These are phyloP conservation scores for Thuja plicata DNA, from an alignment of 83 land plant species.

Conservation along the genomic window DNA sequence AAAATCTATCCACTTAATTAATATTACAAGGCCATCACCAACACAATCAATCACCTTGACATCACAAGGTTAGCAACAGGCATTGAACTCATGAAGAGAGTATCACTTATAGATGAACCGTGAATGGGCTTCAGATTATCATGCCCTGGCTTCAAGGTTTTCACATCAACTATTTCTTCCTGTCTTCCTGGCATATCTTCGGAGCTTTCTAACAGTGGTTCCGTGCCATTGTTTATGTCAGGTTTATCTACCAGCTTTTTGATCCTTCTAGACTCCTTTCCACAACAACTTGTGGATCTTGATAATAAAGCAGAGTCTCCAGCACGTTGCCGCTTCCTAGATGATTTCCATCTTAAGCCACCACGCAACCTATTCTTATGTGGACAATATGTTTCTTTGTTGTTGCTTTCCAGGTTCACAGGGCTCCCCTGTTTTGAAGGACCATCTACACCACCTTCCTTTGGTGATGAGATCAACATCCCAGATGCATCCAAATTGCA, in stretches of 20 bases:
- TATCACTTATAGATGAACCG: conserved; percentile 5
- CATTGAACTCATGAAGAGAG: conserved; percentile 12
- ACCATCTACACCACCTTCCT: neutral
- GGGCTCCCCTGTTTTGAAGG: neutral
- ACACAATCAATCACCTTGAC: conserved; percentile 14
- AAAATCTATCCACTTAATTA: neutral
- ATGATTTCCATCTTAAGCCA: conserved; percentile 5
- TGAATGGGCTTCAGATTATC: conserved; percentile 13
- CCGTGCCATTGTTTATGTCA: conserved; percentile 2
- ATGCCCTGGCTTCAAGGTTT: conserved; percentile 2
- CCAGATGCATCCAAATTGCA: neutral
- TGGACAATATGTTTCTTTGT: neutral
- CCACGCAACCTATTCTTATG: neutral
- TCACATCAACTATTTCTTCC: neutral
- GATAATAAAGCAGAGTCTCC: neutral
- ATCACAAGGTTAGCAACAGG: conserved; percentile 19
- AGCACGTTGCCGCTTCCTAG: neutral
- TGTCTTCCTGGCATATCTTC: conserved; percentile 1
- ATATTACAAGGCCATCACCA: neutral
- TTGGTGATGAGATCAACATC: neutral
- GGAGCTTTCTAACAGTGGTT: neutral
- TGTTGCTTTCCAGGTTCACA: neutral
- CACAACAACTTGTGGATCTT: conserved; percentile 13
- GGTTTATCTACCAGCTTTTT: conserved; percentile 5
- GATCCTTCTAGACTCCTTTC: conserved; percentile 13